These are phyloP conservation scores for Candida ulmi DNA, from an alignment of 805 yeast genomes.

Conservation along the genomic window DNA sequence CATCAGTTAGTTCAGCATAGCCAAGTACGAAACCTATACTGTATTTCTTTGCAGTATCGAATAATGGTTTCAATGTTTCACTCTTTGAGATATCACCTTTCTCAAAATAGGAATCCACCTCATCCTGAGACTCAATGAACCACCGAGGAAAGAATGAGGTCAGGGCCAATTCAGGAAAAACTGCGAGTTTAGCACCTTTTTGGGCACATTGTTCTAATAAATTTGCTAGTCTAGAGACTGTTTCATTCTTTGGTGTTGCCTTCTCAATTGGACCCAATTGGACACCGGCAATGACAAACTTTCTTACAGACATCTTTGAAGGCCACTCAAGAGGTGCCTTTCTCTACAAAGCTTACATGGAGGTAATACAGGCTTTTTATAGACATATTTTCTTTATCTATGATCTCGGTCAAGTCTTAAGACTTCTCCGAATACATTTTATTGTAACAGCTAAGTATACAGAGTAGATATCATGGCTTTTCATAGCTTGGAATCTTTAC, in stretches of 20 bases:
- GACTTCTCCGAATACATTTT: too few relatives aligned
- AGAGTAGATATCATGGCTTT: too few relatives aligned
- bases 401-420: too few relatives aligned
- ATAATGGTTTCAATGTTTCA: slow-evolving; percentile 24
- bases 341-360: too few relatives aligned
- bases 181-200: slow-evolving; percentile 28
- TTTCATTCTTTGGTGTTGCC: slow-evolving; percentile 25
- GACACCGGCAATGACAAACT: slow-evolving; percentile 28
- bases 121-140: slow-evolving; percentile 28
- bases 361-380: too few relatives aligned
- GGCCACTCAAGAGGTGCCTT: too few relatives aligned
- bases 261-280: slow-evolving; percentile 31
- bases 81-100: slow-evolving; percentile 28
- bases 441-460: too few relatives aligned
- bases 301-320: slow-evolving; percentile 18
- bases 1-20: slow-evolving; percentile 33
- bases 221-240: slow-evolving; percentile 25
- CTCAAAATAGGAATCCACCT: slow-evolving; percentile 31
- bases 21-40: slow-evolving; percentile 30
- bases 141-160: slow-evolving; percentile 34
- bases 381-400: too few relatives aligned
- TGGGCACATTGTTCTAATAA: slow-evolving; percentile 27
- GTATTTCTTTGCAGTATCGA: slow-evolving; percentile 25
- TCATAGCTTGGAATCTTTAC: too few relatives aligned
- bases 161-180: slow-evolving; percentile 32